Evolutionary conservation across 371 early-diverging fungal genomes (phyloP).

Genomic region (Mortierella sp.): DNA sequence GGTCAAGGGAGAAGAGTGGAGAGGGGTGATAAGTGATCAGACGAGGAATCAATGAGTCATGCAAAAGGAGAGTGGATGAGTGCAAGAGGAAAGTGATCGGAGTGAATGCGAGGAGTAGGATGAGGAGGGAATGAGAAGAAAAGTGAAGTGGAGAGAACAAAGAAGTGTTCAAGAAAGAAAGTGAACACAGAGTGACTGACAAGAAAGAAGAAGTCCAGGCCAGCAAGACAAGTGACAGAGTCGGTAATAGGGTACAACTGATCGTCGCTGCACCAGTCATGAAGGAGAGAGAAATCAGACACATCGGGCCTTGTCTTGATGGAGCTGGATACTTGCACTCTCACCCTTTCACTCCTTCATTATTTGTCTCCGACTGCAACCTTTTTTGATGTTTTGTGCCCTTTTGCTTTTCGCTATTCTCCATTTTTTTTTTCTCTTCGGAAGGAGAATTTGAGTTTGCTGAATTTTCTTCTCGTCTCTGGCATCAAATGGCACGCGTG

Average conservation of each 20-base stretch:
- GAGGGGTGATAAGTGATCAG: not conserved
- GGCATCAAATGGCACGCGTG: slow-evolving; percentile 4
- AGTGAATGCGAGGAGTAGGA: not conserved
- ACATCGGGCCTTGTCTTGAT: not conserved
- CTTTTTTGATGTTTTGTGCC: not conserved
- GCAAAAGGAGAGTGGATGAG: not conserved
- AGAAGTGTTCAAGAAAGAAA: not conserved
- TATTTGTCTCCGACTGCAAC: not conserved
- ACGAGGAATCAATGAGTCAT: not conserved
- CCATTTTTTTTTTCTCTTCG: not conserved
- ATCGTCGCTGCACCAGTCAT: not conserved
- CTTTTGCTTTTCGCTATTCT: not conserved
- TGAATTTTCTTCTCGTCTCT: not conserved
- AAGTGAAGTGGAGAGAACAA: not conserved
- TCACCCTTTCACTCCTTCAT: not conserved
- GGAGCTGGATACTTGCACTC: not conserved
- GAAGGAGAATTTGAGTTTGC: not conserved
- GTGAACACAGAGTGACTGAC: not conserved
- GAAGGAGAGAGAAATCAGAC: not conserved
- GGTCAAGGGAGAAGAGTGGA: not conserved
- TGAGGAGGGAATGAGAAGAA: not conserved
- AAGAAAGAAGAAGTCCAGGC: not conserved
- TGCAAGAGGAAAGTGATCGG: not conserved
- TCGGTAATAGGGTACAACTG: not conserved
- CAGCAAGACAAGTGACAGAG: no score